phyloP scores from a whole-genome alignment of 768 basidiomycete genomes.

The Lactarius sp. region DNA sequence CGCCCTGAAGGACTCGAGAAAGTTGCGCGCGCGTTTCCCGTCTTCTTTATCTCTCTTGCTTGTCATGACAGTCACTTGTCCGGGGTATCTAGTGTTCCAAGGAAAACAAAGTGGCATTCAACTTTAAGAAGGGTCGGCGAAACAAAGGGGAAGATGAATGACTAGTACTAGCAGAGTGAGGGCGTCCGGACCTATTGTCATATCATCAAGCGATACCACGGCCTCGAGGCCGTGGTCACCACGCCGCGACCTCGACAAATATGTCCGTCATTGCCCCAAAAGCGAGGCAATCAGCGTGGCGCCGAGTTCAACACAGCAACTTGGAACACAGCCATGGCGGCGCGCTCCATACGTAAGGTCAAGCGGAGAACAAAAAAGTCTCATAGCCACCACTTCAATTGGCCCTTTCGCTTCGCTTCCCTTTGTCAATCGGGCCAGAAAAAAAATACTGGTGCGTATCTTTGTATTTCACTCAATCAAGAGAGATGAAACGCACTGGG shows the following conservation, averaged over 20 bases:
- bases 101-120: conserved; percentile 1
- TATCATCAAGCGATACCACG: not conserved
- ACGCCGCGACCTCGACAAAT: not conserved
- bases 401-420: not conserved
- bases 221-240: conserved; percentile 8
- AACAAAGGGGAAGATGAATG: not conserved
- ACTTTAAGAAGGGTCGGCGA: not conserved
- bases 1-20: conserved; percentile 34
- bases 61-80: conserved; percentile 7
- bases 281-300: not conserved
- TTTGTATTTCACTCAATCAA: not conserved
- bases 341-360: no score
- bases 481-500: conserved; percentile 58
- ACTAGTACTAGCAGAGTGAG: not conserved
- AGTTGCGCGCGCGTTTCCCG: conserved; percentile 26
- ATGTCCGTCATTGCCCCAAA: conserved; percentile 1
- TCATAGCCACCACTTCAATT: not conserved
- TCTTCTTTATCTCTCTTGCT: conserved; percentile 4
- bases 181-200: not conserved
- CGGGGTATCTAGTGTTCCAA: not conserved
- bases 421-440: not conserved
- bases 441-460: conserved; percentile 7
- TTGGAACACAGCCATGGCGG: no score
- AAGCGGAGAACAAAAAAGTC: not conserved
- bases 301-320: not conserved